Conservation (phyloP, 2,329 filamentous ascomycete genomes). For the Coniochaeta prunicola region DNA sequence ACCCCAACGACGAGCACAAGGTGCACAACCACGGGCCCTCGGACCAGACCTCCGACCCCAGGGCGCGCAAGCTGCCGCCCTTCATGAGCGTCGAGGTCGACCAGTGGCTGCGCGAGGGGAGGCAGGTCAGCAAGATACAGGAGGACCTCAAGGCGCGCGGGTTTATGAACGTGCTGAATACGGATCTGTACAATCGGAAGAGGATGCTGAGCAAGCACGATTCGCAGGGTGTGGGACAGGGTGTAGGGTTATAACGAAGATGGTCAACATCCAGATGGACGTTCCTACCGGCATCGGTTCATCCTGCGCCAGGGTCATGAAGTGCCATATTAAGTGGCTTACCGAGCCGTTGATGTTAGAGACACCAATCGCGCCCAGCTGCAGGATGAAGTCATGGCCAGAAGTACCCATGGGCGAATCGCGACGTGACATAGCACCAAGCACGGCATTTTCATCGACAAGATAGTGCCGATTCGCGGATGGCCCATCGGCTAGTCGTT, state of each 20-base stretch:
- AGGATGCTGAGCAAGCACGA: slow-evolving; percentile 20
- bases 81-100: slow-evolving; percentile 24
- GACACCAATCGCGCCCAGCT: background rate
- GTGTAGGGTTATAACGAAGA: background rate
- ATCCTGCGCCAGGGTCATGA: background rate
- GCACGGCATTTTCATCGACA: background rate
- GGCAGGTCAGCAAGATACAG: slow-evolving; percentile 26
- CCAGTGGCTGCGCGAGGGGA: slow-evolving; percentile 22
- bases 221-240: background rate
- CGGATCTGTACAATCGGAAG: slow-evolving; percentile 28
- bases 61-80: slow-evolving; percentile 23
- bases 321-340: background rate
- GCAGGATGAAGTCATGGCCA: background rate
- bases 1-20: slow-evolving; percentile 25
- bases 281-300: background rate
- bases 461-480: background rate
- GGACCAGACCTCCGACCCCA: slow-evolving; percentile 26
- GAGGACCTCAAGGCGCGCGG: slow-evolving; percentile 24
- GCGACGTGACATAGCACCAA: too few species aligned
- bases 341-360: background rate
- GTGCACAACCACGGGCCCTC: slow-evolving; percentile 27
- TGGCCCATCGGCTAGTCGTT: background rate
- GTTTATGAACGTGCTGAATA: slow-evolving; percentile 26
- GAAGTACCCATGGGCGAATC: too few species aligned
- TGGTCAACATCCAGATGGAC: background rate